Base-by-base conservation (phyloP, 371 early-diverging fungal genomes). In the Coemansia sp. region DNA sequence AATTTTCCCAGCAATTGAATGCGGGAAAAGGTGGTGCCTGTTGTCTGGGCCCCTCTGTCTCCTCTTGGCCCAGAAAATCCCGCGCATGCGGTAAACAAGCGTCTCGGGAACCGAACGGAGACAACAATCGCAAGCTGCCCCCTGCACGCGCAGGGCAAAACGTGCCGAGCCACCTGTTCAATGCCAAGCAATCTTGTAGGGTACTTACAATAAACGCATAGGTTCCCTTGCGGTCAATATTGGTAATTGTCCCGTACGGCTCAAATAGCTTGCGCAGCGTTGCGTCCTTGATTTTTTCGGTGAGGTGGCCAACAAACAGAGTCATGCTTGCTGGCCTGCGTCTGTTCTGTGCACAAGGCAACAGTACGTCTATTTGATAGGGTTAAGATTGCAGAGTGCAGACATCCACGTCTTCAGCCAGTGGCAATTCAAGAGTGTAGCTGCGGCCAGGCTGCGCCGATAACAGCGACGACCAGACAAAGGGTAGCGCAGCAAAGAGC, bases 201-300 rank as follows among this genome's bases (percentile, higher is more conserved):
- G 7, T 16, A 69, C 70, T 66, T 69, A 69, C 70, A 55, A 69
- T 55, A 53, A 69, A 69, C 4, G 70, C 70, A 47, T 69, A 69
- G 10, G 59, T 69, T 8, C 67, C 57, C 56, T 69, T 69, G 5
- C 68, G 41, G 57, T 69, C 70, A 14, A 69, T 61, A 40, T 32
- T 56, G 42, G 35, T 34, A 30, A 69, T 57, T n/a, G 32, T 42
- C 31, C 70, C 70, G 20, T 55, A 68, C 39, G 59, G 56, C 26
- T 40, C 49, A 40, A 69, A 69, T 16, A 69, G 52, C 30, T 56
- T 50, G 31, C 38, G 53, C 30, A 69, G 68, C 1, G 36, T 40
- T 7, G 60, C 20, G 20, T 69, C 68, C 11, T 67, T 69, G 31
- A 68, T 57, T 39, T 54, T 59, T 51, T 69, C 70, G 31, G 55